phyloP scores from a whole-genome alignment of 345 rosid species.

The Schrenkiella parvula region DNA sequence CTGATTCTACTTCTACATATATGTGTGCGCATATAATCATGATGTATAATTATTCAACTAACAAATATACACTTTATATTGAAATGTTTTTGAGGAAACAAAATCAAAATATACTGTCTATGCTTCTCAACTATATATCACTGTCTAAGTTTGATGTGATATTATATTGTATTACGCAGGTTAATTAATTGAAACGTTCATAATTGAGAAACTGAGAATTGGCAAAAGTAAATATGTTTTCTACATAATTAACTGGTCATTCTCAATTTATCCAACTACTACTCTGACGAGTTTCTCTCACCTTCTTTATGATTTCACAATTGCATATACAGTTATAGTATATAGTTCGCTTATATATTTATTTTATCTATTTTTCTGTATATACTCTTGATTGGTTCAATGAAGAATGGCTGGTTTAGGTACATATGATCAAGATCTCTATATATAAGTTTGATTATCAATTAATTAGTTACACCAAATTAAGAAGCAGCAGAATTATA shows the following conservation, averaged over 20 bases:
- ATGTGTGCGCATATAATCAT: neutral
- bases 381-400: neutral
- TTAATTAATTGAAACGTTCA: neutral
- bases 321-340: neutral
- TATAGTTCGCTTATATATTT: neutral
- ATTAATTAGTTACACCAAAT: neutral
- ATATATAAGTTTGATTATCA: neutral
- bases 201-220: neutral
- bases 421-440: neutral
- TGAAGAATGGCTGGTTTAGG: neutral
- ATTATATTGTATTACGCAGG: neutral
- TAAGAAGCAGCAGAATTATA: neutral
- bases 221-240: slow-evolving; percentile 8
- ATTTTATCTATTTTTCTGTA: neutral
- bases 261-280: slow-evolving; percentile 22
- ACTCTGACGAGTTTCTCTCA: slow-evolving; percentile 14
- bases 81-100: neutral
- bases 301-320: neutral
- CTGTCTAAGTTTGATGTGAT: neutral
- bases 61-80: neutral
- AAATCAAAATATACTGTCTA: neutral
- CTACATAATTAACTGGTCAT: slow-evolving; percentile 13
- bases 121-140: neutral
- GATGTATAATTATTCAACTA: neutral
- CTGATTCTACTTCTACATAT: neutral